A percentile compares a stretch with the other conserved stretches of the same genome.
phyloP scores from a whole-genome alignment of 1,139 yeast genomes.

The Eremothecium sinecaudum region DNA sequence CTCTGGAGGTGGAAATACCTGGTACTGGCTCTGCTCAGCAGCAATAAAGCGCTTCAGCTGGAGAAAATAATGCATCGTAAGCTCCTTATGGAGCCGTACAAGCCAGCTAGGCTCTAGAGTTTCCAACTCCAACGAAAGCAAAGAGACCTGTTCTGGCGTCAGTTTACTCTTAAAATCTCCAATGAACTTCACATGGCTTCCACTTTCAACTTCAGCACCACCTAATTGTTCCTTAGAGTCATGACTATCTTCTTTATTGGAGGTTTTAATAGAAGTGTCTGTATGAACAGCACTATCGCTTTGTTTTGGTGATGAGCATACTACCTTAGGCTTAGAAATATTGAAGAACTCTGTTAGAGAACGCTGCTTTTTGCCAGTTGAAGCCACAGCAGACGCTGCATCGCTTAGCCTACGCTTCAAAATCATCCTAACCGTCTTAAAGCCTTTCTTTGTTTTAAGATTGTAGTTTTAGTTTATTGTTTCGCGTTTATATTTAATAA shows the following conservation, averaged over 20 bases:
- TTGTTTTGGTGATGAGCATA: too few relatives aligned
- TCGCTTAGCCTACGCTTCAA: conserved; percentile 1
- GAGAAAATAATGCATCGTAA: conserved; percentile 82
- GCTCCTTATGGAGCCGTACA: conserved; percentile 52
- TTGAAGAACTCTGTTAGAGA: conserved; percentile 8
- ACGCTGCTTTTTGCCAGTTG: conserved; percentile 7
- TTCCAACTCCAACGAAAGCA: conserved; percentile 59
- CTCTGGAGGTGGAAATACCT: conserved; percentile 64
- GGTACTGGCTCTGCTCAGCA: conserved; percentile 17
- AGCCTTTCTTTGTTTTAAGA: too few relatives aligned
- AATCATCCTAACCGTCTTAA: background rate
- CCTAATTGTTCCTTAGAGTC: too few relatives aligned
- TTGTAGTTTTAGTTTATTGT: too few relatives aligned
- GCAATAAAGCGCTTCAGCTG: conserved; percentile 40
- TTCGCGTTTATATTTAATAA: too few relatives aligned
- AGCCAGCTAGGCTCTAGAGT: conserved; percentile 77
- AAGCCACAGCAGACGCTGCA: background rate
- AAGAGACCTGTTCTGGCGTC: conserved; percentile 41
- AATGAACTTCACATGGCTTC: conserved; percentile 10
- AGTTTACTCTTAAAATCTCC: conserved; percentile 45
- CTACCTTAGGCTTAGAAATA: conserved; percentile 2
- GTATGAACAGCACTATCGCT: too few relatives aligned
- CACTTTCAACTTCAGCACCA: too few relatives aligned
- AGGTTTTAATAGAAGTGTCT: too few relatives aligned
- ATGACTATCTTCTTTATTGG: too few relatives aligned